A percentile compares a stretch with the other conserved stretches of the same genome.
Conservation (phyloP, 2,329 filamentous ascomycete genomes). For the Xylaria polymorpha region DNA sequence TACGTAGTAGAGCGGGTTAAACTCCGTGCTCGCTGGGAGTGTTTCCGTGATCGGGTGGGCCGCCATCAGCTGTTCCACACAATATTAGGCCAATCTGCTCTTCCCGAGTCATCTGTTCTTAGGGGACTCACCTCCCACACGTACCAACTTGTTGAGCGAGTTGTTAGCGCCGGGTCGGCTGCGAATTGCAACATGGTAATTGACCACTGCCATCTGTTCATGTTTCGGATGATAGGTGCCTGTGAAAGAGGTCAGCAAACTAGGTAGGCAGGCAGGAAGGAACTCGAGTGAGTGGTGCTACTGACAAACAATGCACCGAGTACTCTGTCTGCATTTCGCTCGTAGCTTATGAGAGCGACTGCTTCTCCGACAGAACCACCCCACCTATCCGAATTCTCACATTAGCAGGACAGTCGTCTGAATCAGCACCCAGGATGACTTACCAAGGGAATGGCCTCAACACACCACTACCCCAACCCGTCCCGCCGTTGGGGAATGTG, state of each 20-base stretch:
- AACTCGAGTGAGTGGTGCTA: not conserved
- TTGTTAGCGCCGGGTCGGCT: constrained; percentile 61
- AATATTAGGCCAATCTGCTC: constrained; percentile 1
- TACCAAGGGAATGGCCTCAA: constrained; percentile 61
- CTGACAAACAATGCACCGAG: constrained; percentile 62
- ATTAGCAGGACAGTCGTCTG: constrained; percentile 28
- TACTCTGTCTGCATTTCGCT: constrained; percentile 71
- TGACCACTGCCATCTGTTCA: constrained; percentile 63
- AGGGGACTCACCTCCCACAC: constrained; percentile 54
- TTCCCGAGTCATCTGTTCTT: not conserved
- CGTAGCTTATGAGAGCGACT: constrained; percentile 72
- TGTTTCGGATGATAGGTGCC: constrained; percentile 61
- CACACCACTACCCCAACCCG: constrained; percentile 57
- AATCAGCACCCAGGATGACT: not conserved
- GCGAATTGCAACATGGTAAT: constrained; percentile 63
- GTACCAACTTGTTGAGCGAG: constrained; percentile 62
- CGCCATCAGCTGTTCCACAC: constrained; percentile 56
- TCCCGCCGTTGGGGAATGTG: constrained; percentile 64
- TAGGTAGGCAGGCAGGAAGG: not conserved
- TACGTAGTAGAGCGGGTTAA: constrained; percentile 63
- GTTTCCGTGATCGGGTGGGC: constrained; percentile 59
- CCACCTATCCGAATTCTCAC: constrained; percentile 52
- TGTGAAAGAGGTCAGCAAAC: constrained; percentile 32
- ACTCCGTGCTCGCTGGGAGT: constrained; percentile 56
- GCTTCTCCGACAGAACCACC: constrained; percentile 72